These are phyloP conservation scores for Chaetomium strumarium DNA, from an alignment of 2,329 filamentous ascomycete species.

Conservation along the genomic window DNA sequence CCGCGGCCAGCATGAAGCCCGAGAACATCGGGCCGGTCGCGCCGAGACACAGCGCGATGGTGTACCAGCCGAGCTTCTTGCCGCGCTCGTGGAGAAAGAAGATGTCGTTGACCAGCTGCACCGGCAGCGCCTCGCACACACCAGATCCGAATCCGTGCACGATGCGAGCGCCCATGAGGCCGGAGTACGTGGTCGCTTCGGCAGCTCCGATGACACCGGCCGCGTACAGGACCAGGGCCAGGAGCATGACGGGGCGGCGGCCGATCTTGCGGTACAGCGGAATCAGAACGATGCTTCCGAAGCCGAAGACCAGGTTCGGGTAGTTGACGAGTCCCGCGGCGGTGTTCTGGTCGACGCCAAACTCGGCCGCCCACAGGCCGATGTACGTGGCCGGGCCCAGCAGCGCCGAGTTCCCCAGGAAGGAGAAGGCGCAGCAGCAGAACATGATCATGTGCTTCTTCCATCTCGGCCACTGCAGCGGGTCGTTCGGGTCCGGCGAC, in stretches of 20 bases:
- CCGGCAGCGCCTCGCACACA: slow-evolving; percentile 40
- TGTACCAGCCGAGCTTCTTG: slow-evolving; percentile 55
- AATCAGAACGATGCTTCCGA: slow-evolving; percentile 48
- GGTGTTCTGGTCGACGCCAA: slow-evolving; percentile 42
- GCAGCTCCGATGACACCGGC: slow-evolving; percentile 36
- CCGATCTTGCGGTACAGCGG: slow-evolving; percentile 49
- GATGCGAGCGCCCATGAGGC: slow-evolving; percentile 36
- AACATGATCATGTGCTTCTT: slow-evolving; percentile 54
- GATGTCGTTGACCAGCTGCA: slow-evolving; percentile 41
- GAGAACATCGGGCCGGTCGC: slow-evolving; percentile 52
- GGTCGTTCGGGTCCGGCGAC: slow-evolving; percentile 53
- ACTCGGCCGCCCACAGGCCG: slow-evolving; percentile 45
- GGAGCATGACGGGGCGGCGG: slow-evolving; percentile 39
- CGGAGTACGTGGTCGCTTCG: slow-evolving; percentile 31
- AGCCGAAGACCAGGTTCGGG: slow-evolving; percentile 55
- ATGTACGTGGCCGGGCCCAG: slow-evolving; percentile 55
- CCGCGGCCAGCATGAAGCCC: slow-evolving; percentile 54
- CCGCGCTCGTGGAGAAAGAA: slow-evolving; percentile 43
- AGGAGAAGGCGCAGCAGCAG: slow-evolving; percentile 50
- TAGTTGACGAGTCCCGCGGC: slow-evolving; percentile 55
- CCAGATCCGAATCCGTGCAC: slow-evolving; percentile 37
- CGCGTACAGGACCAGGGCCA: slow-evolving; percentile 35
- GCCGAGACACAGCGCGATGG: slow-evolving; percentile 51
- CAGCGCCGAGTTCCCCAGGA: slow-evolving; percentile 52
- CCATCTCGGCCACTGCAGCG: slow-evolving; percentile 47